Conservation (phyloP, 352 stramenopile genomes). For the Phytophthora cactorum region DNA sequence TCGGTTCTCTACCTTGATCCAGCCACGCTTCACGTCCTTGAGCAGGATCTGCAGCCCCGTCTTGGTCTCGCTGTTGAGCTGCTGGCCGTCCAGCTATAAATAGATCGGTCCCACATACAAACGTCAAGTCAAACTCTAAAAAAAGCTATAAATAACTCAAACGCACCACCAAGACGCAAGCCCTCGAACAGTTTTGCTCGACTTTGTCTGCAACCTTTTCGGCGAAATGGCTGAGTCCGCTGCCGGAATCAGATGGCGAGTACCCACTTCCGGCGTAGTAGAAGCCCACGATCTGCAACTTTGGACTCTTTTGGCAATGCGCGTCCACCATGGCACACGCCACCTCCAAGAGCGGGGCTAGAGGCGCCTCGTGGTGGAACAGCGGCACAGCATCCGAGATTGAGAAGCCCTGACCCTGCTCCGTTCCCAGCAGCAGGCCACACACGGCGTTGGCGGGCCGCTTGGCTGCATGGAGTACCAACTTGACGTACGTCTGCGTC, state of each 20-base stretch:
- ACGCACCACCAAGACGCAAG: conserved; percentile 69
- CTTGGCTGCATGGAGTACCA: conserved; percentile 77
- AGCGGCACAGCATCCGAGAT: conserved; percentile 74
- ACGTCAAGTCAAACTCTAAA: conserved; percentile 16
- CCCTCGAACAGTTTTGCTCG: conserved; percentile 66
- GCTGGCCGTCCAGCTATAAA: conserved; percentile 53
- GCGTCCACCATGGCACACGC: conserved; percentile 75
- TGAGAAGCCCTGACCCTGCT: conserved; percentile 50
- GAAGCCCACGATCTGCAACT: conserved; percentile 69
- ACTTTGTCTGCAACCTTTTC: conserved; percentile 78
- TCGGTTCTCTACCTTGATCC: conserved; percentile 71
- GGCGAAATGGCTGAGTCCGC: conserved; percentile 54
- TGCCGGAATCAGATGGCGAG: conserved; percentile 36
- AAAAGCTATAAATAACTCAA: conserved; percentile 10
- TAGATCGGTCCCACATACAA: conserved; percentile 9
- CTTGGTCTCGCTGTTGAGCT: conserved; percentile 64
- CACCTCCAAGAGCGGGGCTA: conserved; percentile 69
- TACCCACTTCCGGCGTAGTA: conserved; percentile 59
- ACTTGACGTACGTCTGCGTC: conserved; percentile 73
- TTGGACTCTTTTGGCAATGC: conserved; percentile 44
- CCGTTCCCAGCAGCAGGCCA: conserved; percentile 67
- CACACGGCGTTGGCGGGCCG: conserved; percentile 50
- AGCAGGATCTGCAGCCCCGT: conserved; percentile 68
- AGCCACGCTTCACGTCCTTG: conserved; percentile 85
- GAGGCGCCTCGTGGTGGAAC: conserved; percentile 78